Evolutionary conservation across 1,284 basidiomycete genomes (phyloP).

Genomic region (Ustilago xerochloae): DNA sequence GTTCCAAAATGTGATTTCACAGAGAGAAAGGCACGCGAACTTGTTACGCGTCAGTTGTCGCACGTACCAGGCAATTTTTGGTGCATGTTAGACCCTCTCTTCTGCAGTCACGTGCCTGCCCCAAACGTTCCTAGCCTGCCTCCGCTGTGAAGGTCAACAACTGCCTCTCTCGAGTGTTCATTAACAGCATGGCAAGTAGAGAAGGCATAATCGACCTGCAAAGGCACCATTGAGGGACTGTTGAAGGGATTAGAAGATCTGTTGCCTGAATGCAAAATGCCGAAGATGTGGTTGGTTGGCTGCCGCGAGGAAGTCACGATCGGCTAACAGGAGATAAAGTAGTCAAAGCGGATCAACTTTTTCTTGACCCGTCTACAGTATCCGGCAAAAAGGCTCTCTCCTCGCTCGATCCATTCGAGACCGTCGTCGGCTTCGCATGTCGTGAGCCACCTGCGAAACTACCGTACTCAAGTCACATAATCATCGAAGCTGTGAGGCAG

Average conservation of each 20-base stretch:
- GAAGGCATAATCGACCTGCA: too few relatives aligned
- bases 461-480: too few relatives aligned
- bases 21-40: constrained; percentile 9
- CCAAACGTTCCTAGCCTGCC: too few relatives aligned
- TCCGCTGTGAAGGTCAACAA: too few relatives aligned
- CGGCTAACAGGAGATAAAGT: background rate
- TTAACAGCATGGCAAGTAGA: too few relatives aligned
- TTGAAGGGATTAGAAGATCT: too few relatives aligned
- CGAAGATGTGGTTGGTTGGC: background rate
- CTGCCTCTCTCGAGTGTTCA: too few relatives aligned
- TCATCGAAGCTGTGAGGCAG: too few relatives aligned
- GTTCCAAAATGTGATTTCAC: constrained; percentile 16
- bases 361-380: background rate
- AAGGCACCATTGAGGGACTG: too few relatives aligned
- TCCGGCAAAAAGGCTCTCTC: background rate
- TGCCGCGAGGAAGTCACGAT: background rate
- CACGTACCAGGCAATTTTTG: background rate
- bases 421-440: too few relatives aligned
- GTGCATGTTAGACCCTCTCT: constrained; percentile 4
- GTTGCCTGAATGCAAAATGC: background rate
- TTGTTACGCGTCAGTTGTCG: constrained; percentile 18
- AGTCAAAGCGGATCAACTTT: background rate
- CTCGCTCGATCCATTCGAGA: too few relatives aligned
- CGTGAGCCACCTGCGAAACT: too few relatives aligned
- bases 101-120: constrained; percentile 7